phyloP scores from a whole-genome alignment of 2,329 filamentous ascomycete species.

The Tolypocladium pustulatum region DNA sequence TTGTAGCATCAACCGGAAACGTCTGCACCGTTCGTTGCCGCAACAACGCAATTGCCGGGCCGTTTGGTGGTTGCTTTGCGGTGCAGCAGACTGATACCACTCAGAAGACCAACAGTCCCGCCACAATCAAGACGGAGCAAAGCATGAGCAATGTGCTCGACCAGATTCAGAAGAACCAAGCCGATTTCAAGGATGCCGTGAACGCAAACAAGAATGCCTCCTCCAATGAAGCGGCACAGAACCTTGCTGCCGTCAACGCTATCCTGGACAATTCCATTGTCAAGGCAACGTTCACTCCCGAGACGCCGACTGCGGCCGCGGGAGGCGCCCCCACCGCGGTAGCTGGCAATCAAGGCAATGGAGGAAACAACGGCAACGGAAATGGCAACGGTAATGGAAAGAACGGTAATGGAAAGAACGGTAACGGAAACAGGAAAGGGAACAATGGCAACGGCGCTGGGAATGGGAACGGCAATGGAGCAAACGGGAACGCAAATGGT shows the following conservation, averaged over 20 bases:
- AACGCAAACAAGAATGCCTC: conserved; percentile 32
- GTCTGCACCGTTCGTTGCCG: conserved; percentile 49
- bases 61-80: conserved; percentile 48
- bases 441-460: not conserved
- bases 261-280: conserved; percentile 19
- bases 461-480: not conserved
- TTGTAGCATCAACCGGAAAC: conserved; percentile 46
- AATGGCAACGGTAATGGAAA: not conserved
- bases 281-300: conserved; percentile 17
- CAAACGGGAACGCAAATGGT: not conserved
- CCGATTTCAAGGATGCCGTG: conserved; percentile 32
- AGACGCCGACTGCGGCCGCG: conserved; percentile 18
- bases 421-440: not conserved
- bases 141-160: conserved; percentile 31
- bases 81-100: conserved; percentile 41
- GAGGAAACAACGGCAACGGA: conserved; percentile 1
- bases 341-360: conserved; percentile 6
- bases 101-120: conserved; percentile 29
- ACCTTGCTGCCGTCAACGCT: conserved; percentile 27
- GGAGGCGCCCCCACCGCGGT: not conserved
- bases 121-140: conserved; percentile 34
- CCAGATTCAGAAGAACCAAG: conserved; percentile 40
- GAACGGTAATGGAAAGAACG: not conserved
- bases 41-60: conserved; percentile 45
- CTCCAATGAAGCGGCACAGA: conserved; percentile 12